Base-by-base conservation (phyloP, 768 basidiomycete species). In the Agaricus blazei region DNA sequence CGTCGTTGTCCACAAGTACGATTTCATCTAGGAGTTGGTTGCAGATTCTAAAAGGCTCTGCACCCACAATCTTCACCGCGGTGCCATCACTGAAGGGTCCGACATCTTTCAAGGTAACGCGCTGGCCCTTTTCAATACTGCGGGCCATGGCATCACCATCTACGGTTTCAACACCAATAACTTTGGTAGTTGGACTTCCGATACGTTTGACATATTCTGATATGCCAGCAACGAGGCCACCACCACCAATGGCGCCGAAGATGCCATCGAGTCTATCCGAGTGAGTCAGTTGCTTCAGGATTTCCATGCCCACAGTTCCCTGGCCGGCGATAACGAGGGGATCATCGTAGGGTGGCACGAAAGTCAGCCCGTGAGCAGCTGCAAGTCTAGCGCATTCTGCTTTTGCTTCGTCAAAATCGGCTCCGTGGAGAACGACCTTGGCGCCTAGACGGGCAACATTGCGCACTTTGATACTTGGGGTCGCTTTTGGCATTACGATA, bases 81-180 rank as follows among this genome's bases (percentile, higher is more conserved):
- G 97, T 99, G 24, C 97, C 97, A 64, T 99, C 97, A 60, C 89
- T 90, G 71, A 99, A 99, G 3, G 94, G 90, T 4, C 97, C 97
- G 4, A 98, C 93, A 64, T 99, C 97, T 19, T 78, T 69, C 59
- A 99, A 72, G 14, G 85, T 86, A 0, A 96, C 84, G 36, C 95
- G 81, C 60, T 93, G 81, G 3, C 96, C 94, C 58, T 82, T 80
- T 52, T 78, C 78, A 54, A 99, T 66, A 69, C 93, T 96, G 67
- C 77, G 76, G 9, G 81, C 80, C 92, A 99, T 96, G 12, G 95
- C 94, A 68, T 98, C 95, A 0, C 86, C 97, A 66, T 99, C 97
- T 34, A 88, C 58, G 1, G 97, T 98, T 74, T 99, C 97, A n/a
- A 87, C 90, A 19, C 97, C 97, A 9, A 87, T 75, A 40, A 98